Percentiles rank a stretch among this genome's conserved stretches.
phyloP scores from a whole-genome alignment of 352 stramenopile genomes.

The Globisporangium solare region DNA sequence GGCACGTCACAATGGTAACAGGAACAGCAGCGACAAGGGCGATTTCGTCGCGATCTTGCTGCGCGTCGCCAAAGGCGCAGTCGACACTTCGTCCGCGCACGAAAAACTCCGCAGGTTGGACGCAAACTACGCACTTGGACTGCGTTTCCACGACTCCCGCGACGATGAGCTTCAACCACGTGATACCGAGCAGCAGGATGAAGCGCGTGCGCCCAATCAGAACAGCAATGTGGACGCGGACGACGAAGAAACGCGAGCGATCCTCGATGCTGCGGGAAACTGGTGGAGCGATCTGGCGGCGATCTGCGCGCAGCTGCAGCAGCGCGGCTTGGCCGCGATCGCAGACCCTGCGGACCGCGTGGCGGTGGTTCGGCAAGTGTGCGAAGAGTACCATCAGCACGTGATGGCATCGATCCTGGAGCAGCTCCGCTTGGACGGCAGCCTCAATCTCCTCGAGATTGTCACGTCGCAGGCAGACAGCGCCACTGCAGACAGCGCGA shows the following conservation, averaged over 20 bases:
- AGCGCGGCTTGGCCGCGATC: constrained; percentile 18
- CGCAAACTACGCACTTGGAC: constrained; percentile 21
- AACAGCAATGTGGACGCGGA: background rate
- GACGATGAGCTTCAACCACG: too few species aligned
- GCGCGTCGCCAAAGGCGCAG: constrained; percentile 40
- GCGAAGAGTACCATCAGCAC: constrained; percentile 32
- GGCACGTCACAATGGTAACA: constrained; percentile 12
- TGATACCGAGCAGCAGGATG: too few species aligned
- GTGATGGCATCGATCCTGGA: constrained; percentile 21
- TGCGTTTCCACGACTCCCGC: constrained; percentile 3
- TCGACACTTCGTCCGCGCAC: constrained; percentile 33
- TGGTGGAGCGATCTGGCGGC: constrained; percentile 64
- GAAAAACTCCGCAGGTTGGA: constrained; percentile 46
- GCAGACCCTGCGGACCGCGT: constrained; percentile 27
- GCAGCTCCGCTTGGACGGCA: constrained; percentile 38
- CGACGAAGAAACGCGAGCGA: constrained; percentile 25
- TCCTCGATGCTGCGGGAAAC: constrained; percentile 44
- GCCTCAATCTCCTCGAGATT: constrained; percentile 16
- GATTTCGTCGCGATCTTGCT: constrained; percentile 65
- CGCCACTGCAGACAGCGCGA: background rate
- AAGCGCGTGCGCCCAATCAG: too few species aligned
- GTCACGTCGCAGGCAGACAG: background rate
- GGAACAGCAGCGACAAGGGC: constrained; percentile 13
- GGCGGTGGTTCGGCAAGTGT: constrained; percentile 36
- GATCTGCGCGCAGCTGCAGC: constrained; percentile 33